These are phyloP conservation scores for Suhomyces kunorum DNA, from an alignment of 1,139 yeast species.

Conservation along the genomic window DNA sequence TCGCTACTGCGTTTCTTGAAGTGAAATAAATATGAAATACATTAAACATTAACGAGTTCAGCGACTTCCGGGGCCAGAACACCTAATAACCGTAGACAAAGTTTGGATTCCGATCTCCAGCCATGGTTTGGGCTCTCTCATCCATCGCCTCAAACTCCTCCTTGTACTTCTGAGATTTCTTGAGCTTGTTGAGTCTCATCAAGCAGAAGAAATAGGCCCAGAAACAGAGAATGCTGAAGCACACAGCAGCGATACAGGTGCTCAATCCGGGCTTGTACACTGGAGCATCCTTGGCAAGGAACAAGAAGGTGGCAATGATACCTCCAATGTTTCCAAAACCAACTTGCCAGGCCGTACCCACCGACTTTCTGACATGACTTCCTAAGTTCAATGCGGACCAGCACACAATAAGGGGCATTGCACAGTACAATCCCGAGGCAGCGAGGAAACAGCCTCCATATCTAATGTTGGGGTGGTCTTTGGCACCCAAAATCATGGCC, in stretches of 20 bases:
- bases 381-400: conserved; percentile 69
- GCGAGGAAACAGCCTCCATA: conserved; percentile 73
- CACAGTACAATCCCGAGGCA: conserved; percentile 66
- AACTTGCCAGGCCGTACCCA: conserved; percentile 74
- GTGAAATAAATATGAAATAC: background rate
- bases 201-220: conserved; percentile 45
- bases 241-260: conserved; percentile 53
- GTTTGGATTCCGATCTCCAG: conserved; percentile 69
- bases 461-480: conserved; percentile 40
- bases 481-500: conserved; percentile 49
- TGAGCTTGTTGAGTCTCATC: conserved; percentile 43
- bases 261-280: conserved; percentile 57
- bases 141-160: conserved; percentile 46
- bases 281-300: conserved; percentile 60
- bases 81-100: conserved; percentile 45
- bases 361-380: conserved; percentile 70
- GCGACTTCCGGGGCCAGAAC: background rate
- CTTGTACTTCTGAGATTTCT: conserved; percentile 36
- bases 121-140: conserved; percentile 50
- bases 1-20: too few relatives aligned
- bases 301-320: conserved; percentile 67
- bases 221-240: conserved; percentile 50
- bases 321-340: conserved; percentile 88
- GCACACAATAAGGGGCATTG: conserved; percentile 76
- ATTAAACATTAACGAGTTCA: background rate